Conservation (phyloP, 2,329 filamentous ascomycete species). For the Neonectria ditissima region DNA sequence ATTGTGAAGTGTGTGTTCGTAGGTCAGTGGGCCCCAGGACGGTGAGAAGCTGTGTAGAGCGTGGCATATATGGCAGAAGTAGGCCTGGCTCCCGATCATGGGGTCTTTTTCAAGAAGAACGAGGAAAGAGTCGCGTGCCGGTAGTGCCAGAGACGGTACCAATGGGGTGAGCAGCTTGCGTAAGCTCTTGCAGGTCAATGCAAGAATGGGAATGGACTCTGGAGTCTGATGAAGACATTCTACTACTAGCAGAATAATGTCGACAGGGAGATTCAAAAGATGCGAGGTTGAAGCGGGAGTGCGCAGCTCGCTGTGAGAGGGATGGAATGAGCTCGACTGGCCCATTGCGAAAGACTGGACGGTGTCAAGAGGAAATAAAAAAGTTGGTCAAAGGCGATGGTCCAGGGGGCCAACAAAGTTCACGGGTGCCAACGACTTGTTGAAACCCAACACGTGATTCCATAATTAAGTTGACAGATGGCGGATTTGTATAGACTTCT, state of each 20-base stretch:
- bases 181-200: conserved; percentile 1
- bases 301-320: background rate
- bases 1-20: background rate
- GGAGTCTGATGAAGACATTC: conserved; percentile 3
- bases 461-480: background rate
- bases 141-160: background rate
- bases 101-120: conserved; percentile 1
- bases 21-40: background rate
- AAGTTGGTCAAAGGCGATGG: background rate
- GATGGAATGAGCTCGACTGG: background rate
- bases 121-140: background rate
- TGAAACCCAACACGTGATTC: background rate
- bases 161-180: background rate
- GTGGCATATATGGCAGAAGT: conserved; percentile 1
- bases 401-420: background rate
- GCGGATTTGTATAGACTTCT: too few relatives aligned
- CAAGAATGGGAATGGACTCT: conserved; percentile 6
- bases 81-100: background rate
- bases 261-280: background rate
- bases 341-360: background rate
- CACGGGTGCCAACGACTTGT: background rate
- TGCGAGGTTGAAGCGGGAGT: background rate
- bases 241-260: conserved; percentile 1
- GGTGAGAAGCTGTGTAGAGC: background rate
- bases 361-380: background rate